Percentiles rank a stretch among this genome's conserved stretches.
Conservation (phyloP, 2,329 filamentous ascomycete species). For the Scytalidium lignicola region DNA sequence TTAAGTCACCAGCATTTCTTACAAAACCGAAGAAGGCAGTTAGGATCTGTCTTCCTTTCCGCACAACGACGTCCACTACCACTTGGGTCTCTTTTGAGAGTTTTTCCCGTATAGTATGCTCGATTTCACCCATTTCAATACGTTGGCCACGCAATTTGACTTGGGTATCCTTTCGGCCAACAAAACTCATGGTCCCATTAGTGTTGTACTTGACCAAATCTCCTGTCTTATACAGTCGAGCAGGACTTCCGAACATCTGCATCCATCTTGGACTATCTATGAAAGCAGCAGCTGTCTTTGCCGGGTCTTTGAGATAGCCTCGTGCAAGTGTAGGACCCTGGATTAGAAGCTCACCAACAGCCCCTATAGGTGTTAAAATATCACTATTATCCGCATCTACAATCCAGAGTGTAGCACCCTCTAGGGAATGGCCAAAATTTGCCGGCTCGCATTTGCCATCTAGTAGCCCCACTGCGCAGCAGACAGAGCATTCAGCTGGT, state of each 20-base stretch:
- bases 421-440: neutral
- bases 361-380: neutral
- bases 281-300: constrained; percentile 3
- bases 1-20: no score
- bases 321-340: constrained; percentile 6
- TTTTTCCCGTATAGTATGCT: constrained; percentile 15
- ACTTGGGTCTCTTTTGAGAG: neutral
- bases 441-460: neutral
- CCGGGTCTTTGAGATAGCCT: constrained; percentile 3
- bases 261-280: neutral
- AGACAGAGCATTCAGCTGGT: constrained; percentile 1
- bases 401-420: neutral
- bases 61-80: no score
- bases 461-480: neutral
- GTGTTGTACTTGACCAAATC: constrained; percentile 55
- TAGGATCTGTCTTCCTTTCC: no score
- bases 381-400: neutral
- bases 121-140: constrained; percentile 54
- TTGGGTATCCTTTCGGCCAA: constrained; percentile 58
- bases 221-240: constrained; percentile 52
- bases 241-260: constrained; percentile 18
- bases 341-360: constrained; percentile 6
- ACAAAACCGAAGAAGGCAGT: no score
- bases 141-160: constrained; percentile 59
- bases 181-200: constrained; percentile 54